Percentiles rank a stretch among this genome's conserved stretches.
These are phyloP conservation scores for Diaporthe eres DNA, from an alignment of 2,329 filamentous ascomycete genomes.

Conservation along the genomic window DNA sequence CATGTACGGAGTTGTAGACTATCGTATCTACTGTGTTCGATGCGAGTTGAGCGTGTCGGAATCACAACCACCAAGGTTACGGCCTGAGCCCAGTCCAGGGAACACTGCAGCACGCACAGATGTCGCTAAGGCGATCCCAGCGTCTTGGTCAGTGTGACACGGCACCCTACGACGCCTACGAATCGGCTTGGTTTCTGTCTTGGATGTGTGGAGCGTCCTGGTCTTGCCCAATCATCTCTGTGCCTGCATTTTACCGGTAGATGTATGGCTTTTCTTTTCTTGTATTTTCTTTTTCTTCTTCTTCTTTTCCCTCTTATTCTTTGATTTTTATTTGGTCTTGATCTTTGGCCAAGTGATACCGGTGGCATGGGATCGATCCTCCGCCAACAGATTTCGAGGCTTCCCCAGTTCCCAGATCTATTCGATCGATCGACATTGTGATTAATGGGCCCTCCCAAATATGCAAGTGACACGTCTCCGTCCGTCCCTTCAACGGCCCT, in stretches of 20 bases:
- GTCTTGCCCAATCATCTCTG: neutral
- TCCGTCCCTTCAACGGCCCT: neutral
- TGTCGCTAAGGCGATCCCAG: constrained; percentile 19
- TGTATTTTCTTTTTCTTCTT: too few relatives aligned
- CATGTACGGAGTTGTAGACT: neutral
- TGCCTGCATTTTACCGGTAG: neutral
- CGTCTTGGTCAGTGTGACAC: constrained; percentile 17
- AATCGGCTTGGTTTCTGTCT: constrained; percentile 21
- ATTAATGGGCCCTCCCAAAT: neutral
- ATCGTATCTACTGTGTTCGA: neutral
- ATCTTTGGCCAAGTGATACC: neutral
- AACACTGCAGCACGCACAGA: constrained; percentile 31
- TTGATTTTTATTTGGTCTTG: neutral
- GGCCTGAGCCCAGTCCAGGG: neutral
- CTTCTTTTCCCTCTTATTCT: neutral
- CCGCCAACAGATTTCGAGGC: neutral
- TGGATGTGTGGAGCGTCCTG: neutral
- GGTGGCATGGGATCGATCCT: neutral
- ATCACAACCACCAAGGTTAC: constrained; percentile 11
- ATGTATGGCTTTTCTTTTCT: neutral
- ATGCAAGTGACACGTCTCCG: constrained; percentile 5
- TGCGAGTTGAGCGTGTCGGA: constrained; percentile 1
- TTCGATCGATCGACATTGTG: neutral
- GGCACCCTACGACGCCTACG: neutral
- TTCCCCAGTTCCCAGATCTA: neutral